A percentile compares a stretch with the other conserved stretches of the same genome.
phyloP scores from a whole-genome alignment of 2,329 filamentous ascomycete species.

The Teratosphaeria destructans region DNA sequence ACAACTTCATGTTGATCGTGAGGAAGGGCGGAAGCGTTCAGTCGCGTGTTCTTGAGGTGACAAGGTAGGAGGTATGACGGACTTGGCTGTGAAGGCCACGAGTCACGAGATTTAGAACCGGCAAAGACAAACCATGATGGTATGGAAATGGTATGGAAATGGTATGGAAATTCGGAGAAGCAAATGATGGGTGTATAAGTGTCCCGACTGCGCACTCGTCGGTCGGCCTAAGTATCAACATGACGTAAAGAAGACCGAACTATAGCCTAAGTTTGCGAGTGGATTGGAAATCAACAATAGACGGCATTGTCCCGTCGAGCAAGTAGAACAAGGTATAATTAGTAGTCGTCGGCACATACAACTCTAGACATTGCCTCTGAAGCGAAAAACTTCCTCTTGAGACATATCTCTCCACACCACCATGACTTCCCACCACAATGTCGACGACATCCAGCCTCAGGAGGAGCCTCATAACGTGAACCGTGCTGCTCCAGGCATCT shows the following conservation, averaged over 20 bases:
- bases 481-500: slow-evolving; percentile 32
- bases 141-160: too few relatives aligned
- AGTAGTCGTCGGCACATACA: background rate
- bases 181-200: too few relatives aligned
- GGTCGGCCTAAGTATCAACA: background rate
- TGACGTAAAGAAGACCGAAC: background rate
- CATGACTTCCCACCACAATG: slow-evolving; percentile 9
- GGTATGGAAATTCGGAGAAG: too few relatives aligned
- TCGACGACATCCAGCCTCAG: slow-evolving; percentile 3
- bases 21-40: too few relatives aligned
- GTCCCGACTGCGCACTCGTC: too few relatives aligned
- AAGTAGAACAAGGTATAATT: background rate
- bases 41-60: too few relatives aligned
- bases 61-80: too few relatives aligned
- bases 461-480: slow-evolving; percentile 24
- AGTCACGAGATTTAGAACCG: too few relatives aligned
- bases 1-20: too few relatives aligned
- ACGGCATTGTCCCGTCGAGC: too few relatives aligned
- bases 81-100: too few relatives aligned
- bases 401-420: background rate
- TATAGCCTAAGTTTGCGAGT: background rate
- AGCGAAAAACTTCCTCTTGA: background rate
- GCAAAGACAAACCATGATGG: too few relatives aligned
- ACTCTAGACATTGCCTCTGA: background rate
- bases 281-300: background rate